phyloP scores from a whole-genome alignment of 2,329 filamentous ascomycete species.

The Mariannaea elegans region DNA sequence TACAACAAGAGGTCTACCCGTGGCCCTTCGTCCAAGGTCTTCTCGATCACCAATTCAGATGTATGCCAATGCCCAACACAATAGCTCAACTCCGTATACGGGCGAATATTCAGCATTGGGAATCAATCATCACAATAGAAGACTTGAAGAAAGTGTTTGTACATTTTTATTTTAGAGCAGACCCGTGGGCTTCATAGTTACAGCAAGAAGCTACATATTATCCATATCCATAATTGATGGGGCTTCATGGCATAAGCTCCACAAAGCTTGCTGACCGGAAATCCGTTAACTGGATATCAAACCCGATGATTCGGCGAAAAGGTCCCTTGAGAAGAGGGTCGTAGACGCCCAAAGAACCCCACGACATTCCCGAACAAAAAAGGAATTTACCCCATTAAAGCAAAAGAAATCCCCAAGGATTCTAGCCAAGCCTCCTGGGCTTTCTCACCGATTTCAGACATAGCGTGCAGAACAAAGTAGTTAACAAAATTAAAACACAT shows the following conservation, averaged over 20 bases:
- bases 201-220: constrained; percentile 18
- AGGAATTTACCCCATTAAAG: constrained; percentile 34
- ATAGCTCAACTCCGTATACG: no score
- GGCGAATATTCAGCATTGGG: no score
- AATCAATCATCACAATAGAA: no score
- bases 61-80: no score
- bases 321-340: constrained; percentile 11
- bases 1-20: no score
- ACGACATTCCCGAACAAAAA: constrained; percentile 23
- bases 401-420: constrained; percentile 33
- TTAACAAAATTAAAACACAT: constrained; percentile 38
- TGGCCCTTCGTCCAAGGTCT: no score
- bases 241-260: constrained; percentile 14
- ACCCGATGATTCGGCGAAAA: constrained; percentile 12
- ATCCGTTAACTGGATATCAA: constrained; percentile 12
- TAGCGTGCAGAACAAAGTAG: constrained; percentile 32
- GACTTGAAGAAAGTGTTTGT: constrained; percentile 16
- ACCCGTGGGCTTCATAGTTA: constrained; percentile 22
- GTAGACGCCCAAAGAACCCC: constrained; percentile 17
- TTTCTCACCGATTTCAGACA: constrained; percentile 39
- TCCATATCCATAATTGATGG: constrained; percentile 21
- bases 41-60: no score
- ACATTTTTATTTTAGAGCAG: constrained; percentile 21
- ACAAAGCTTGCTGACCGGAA: neutral
- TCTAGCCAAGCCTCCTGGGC: constrained; percentile 46